phyloP scores from a whole-genome alignment of 2,329 filamentous ascomycete genomes.

The Cytospora mali region DNA sequence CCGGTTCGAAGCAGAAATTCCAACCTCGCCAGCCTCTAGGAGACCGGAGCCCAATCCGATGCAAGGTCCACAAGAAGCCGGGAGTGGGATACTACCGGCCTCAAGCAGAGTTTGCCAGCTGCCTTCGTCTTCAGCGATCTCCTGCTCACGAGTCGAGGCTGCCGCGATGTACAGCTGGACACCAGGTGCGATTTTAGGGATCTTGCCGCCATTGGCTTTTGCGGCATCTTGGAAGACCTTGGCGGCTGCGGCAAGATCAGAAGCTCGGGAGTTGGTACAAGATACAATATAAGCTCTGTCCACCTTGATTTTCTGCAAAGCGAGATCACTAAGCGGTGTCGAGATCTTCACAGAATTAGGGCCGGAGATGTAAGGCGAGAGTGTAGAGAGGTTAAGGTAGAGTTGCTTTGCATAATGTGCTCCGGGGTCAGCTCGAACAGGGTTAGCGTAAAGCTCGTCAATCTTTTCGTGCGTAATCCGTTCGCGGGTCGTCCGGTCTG shows the following conservation, averaged over 20 bases:
- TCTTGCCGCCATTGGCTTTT: conserved; percentile 56
- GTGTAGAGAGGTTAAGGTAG: conserved; percentile 78
- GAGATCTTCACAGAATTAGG: conserved; percentile 91
- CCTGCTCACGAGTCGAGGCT: conserved; percentile 77
- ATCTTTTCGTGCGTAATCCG: conserved; percentile 74
- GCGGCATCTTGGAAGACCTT: conserved; percentile 82
- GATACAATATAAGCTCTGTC: conserved; percentile 97
- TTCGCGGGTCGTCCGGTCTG: conserved; percentile 49
- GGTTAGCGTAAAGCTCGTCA: conserved; percentile 73
- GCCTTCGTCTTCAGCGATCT: conserved; percentile 74
- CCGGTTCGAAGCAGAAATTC: conserved; percentile 80
- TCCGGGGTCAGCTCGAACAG: conserved; percentile 70
- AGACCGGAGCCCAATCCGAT: conserved; percentile 81
- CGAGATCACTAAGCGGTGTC: conserved; percentile 75
- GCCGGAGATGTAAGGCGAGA: conserved; percentile 82
- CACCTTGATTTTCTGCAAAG: conserved; percentile 72
- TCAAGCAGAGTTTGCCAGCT: conserved; percentile 83
- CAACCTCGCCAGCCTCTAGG: conserved; percentile 81
- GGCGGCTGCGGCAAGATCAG: conserved; percentile 80
- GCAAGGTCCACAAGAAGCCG: conserved; percentile 76
- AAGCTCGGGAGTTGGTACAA: conserved; percentile 84
- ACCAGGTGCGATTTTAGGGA: conserved; percentile 71
- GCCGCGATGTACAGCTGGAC: conserved; percentile 91
- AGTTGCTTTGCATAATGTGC: conserved; percentile 83
- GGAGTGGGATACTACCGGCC: conserved; percentile 70